phyloP scores from a whole-genome alignment of 345 rosid species.

The Populus tremula region DNA sequence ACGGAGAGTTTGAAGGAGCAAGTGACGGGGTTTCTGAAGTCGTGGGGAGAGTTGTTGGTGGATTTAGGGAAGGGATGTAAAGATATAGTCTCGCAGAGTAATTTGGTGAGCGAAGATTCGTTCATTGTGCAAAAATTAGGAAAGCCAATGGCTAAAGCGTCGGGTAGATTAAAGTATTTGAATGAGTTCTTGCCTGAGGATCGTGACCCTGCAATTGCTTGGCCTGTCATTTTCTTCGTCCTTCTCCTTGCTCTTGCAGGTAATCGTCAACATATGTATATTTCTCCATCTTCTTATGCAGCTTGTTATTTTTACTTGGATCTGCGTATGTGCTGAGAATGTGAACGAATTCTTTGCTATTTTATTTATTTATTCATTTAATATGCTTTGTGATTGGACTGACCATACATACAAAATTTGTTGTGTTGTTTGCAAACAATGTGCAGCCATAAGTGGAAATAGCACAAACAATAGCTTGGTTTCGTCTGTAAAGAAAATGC shows the following conservation, averaged over 20 bases:
- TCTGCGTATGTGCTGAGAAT: background rate
- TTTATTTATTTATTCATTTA: too few relatives aligned
- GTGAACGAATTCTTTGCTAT: background rate
- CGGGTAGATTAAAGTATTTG: slow-evolving; percentile 60
- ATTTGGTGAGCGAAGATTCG: slow-evolving; percentile 60
- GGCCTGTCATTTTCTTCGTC: slow-evolving; percentile 79
- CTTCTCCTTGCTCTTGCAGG: slow-evolving; percentile 75
- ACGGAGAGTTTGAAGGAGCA: slow-evolving; percentile 68
- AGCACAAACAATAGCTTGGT: slow-evolving; percentile 30
- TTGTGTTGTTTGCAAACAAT: background rate
- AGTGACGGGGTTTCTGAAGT: slow-evolving; percentile 60
- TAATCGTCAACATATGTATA: slow-evolving; percentile 10
- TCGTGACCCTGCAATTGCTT: slow-evolving; percentile 82
- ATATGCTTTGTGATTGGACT: too few relatives aligned
- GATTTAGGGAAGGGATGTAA: slow-evolving; percentile 76
- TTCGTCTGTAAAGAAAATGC: slow-evolving; percentile 50
- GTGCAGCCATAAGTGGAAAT: slow-evolving; percentile 64
- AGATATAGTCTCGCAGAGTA: slow-evolving; percentile 60
- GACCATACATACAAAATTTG: too few relatives aligned
- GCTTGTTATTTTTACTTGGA: background rate
- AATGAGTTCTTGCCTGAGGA: slow-evolving; percentile 95
- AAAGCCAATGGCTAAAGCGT: slow-evolving; percentile 58
- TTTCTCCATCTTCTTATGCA: too few relatives aligned
- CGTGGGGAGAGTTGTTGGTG: slow-evolving; percentile 91
- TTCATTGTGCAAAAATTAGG: slow-evolving; percentile 67